phyloP scores from a whole-genome alignment of 2,329 filamentous ascomycete species.

The Aspergillus japonicus region DNA sequence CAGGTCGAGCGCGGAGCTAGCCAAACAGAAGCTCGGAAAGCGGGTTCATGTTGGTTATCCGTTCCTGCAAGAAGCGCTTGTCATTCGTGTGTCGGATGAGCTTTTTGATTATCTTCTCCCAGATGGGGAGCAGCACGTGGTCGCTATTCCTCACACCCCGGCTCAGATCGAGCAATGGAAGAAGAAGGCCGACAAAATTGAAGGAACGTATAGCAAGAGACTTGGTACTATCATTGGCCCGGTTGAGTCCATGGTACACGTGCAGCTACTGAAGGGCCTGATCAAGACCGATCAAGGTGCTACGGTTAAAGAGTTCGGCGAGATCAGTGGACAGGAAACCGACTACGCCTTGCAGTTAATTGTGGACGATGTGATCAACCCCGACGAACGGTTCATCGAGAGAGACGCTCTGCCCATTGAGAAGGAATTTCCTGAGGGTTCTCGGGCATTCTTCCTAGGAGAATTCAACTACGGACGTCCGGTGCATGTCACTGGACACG shows the following conservation, averaged over 20 bases:
- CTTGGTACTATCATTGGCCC: constrained; percentile 82
- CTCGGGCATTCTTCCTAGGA: constrained; percentile 87
- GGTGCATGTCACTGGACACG: constrained; percentile 75
- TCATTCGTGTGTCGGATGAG: constrained; percentile 86
- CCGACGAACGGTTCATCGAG: constrained; percentile 91
- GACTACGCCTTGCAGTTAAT: constrained; percentile 90
- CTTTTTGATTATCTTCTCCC: constrained; percentile 82
- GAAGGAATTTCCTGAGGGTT: constrained; percentile 82
- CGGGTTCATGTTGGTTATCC: constrained; percentile 91
- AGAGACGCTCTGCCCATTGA: constrained; percentile 81
- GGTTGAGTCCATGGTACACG: constrained; percentile 85
- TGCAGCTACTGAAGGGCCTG: constrained; percentile 90
- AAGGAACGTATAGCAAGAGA: constrained; percentile 84
- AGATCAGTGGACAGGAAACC: constrained; percentile 79
- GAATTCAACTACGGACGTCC: constrained; percentile 91
- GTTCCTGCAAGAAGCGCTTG: constrained; percentile 90
- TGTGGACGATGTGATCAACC: constrained; percentile 85
- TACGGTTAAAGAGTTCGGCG: constrained; percentile 86
- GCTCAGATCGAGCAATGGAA: constrained; percentile 79
- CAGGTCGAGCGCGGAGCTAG: constrained; percentile 67
- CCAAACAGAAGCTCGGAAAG: constrained; percentile 77
- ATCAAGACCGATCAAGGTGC: constrained; percentile 88
- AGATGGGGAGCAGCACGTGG: constrained; percentile 62
- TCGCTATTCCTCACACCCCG: constrained; percentile 68
- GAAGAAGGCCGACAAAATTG: constrained; percentile 79